These are phyloP conservation scores for Nicotiana obtusifolia DNA, from an alignment of 257 asterid genomes.

Conservation along the genomic window DNA sequence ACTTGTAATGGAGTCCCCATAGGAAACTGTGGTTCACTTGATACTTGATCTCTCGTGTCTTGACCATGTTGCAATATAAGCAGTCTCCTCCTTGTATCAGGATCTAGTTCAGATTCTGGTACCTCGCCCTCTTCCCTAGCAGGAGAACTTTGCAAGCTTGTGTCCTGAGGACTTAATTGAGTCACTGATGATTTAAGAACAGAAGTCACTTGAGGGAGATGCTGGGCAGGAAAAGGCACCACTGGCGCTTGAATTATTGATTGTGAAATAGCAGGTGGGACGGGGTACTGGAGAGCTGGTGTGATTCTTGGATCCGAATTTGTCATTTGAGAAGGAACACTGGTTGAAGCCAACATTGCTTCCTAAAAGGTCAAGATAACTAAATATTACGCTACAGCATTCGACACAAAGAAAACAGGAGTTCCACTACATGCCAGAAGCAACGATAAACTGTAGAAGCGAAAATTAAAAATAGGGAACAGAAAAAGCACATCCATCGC, in stretches of 20 bases:
- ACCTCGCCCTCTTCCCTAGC: conserved; percentile 99
- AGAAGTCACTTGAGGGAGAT: conserved; percentile 53
- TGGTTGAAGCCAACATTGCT: conserved; percentile 58
- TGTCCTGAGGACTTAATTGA: conserved; percentile 54
- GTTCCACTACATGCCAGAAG: not conserved
- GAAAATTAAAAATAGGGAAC: not conserved
- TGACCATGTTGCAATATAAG: conserved; percentile 96
- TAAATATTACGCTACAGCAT: not conserved
- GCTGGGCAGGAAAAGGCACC: conserved; percentile 52
- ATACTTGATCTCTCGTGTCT: conserved; percentile 75
- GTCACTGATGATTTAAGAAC: conserved; percentile 44
- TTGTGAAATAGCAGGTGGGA: conserved; percentile 42
- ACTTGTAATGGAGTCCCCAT: conserved; percentile 54
- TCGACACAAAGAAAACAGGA: not conserved
- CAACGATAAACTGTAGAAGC: not conserved
- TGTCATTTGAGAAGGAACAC: conserved; percentile 38
- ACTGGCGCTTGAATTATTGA: conserved; percentile 46
- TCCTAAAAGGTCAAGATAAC: conserved; percentile 46
- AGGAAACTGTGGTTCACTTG: conserved; percentile 67
- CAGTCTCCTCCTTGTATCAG: conserved; percentile 95
- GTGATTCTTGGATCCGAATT: conserved; percentile 58
- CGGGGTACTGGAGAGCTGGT: conserved; percentile 41
- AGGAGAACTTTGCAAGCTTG: conserved; percentile 63
- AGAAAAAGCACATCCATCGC: not conserved
- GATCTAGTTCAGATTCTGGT: conserved; percentile 97